These are phyloP conservation scores for Oryza meridionalis DNA, from an alignment of 176 grass and related monocot species.

Conservation along the genomic window DNA sequence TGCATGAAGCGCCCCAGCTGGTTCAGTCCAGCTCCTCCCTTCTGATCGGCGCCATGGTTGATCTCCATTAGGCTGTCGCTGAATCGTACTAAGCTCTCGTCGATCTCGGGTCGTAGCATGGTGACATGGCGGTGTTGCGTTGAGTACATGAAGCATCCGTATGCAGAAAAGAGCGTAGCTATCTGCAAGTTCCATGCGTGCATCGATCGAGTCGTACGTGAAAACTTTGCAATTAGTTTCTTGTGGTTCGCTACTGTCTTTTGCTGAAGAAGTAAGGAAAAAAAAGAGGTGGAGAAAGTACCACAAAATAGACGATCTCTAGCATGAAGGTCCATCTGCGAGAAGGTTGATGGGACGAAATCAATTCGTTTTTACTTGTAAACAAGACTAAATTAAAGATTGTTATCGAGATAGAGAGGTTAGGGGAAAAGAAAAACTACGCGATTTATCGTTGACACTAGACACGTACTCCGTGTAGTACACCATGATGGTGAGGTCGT, in stretches of 20 bases:
- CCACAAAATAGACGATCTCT: slow-evolving; percentile 52
- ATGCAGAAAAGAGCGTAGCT: slow-evolving; percentile 50
- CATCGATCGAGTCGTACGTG: not conserved
- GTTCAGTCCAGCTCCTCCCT: slow-evolving; percentile 6
- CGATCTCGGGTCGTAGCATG: not conserved
- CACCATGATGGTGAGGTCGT: slow-evolving; percentile 49
- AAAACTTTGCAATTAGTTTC: not conserved
- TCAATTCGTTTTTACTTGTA: not conserved
- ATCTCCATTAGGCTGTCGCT: not conserved
- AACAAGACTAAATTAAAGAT: not conserved
- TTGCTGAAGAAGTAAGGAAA: not conserved
- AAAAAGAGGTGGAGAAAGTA: slow-evolving; percentile 22
- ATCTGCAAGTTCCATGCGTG: slow-evolving; percentile 27
- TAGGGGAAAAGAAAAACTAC: not conserved
- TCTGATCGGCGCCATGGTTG: not conserved
- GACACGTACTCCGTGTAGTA: slow-evolving; percentile 64
- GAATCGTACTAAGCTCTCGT: not conserved
- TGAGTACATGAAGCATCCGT: slow-evolving; percentile 43
- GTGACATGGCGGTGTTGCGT: not conserved
- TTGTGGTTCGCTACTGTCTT: not conserved
- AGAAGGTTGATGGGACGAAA: not conserved
- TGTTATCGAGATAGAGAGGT: not conserved
- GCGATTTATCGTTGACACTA: not conserved
- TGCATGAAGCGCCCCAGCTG: slow-evolving; percentile 29
- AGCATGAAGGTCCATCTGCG: slow-evolving; percentile 53